These are phyloP conservation scores for Sistotremastrum suecicum DNA, from an alignment of 768 basidiomycete genomes.

Conservation along the genomic window DNA sequence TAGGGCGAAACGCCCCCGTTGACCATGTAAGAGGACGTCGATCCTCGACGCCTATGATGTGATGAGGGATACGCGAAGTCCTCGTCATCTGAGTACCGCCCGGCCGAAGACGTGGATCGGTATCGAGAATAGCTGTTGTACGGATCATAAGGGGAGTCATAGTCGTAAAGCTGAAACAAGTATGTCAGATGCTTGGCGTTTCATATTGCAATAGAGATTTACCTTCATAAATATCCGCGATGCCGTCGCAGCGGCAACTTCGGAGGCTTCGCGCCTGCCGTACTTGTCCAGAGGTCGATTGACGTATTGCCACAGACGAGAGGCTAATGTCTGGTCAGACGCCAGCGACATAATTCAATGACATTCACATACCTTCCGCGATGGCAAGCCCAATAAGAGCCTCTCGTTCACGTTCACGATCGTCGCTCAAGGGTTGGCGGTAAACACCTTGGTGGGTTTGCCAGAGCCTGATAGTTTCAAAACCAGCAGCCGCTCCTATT, in stretches of 20 bases:
- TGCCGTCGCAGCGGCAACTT: constrained; percentile 56
- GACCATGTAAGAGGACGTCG: too few species aligned
- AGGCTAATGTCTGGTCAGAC: too few species aligned
- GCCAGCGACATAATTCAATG: not conserved
- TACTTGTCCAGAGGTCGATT: constrained; percentile 29
- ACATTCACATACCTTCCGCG: constrained; percentile 41
- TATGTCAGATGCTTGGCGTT: too few species aligned
- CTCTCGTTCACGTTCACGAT: constrained; percentile 49
- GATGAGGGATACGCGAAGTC: too few species aligned
- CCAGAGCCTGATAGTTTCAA: constrained; percentile 61
- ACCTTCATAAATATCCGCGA: constrained; percentile 45
- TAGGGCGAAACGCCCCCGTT: too few species aligned
- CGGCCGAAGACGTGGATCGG: too few species aligned
- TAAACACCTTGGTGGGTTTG: constrained; percentile 40
- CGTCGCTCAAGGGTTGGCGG: constrained; percentile 35
- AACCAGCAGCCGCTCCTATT: constrained; percentile 65
- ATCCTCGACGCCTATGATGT: too few species aligned
- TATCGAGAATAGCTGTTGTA: too few species aligned
- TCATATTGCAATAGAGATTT: constrained; percentile 3
- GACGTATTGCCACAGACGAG: constrained; percentile 39
- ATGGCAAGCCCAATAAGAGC: constrained; percentile 53
- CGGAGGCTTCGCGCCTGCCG: constrained; percentile 36
- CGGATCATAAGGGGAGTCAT: too few species aligned
- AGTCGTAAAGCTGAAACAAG: too few species aligned
- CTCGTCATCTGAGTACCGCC: too few species aligned